Evolutionary conservation across 345 rosid genomes (phyloP).

Genomic region (Linum trigynum): DNA sequence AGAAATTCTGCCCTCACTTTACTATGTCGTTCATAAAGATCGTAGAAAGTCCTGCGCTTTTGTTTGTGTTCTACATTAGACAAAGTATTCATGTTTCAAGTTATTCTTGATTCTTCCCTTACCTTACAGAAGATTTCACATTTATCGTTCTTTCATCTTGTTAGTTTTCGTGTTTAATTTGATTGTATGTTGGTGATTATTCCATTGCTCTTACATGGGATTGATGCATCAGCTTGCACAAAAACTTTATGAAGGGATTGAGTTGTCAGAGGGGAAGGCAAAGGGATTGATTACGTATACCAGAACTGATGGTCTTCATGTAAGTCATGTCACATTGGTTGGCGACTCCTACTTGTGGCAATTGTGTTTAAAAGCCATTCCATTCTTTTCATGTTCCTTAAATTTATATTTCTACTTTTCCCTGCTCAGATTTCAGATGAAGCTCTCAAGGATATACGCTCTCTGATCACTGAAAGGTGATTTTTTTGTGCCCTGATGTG

Average conservation of each 20-base stretch:
- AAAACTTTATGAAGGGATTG: conserved; percentile 90
- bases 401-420: not conserved
- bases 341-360: not conserved
- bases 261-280: conserved; percentile 56
- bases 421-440: conserved; percentile 67
- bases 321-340: conserved; percentile 29
- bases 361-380: not conserved
- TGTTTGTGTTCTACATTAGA: not conserved
- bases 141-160: conserved; percentile 1
- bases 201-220: conserved; percentile 17
- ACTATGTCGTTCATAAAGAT: not conserved
- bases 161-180: not conserved
- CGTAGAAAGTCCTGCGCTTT: not conserved
- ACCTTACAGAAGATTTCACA: not conserved
- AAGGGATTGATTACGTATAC: conserved; percentile 86
- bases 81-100: not conserved
- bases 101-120: not conserved
- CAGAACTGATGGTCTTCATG: conserved; percentile 97
- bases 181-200: conserved; percentile 4
- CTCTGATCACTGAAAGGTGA: conserved; percentile 67
- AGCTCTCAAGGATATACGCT: conserved; percentile 67
- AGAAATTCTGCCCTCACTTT: not conserved
- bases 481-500: not conserved
- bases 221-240: conserved; percentile 73
- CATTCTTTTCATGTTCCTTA: not conserved